Base-by-base conservation (phyloP, 371 early-diverging fungal genomes). In the Haplosporangium sp. region DNA sequence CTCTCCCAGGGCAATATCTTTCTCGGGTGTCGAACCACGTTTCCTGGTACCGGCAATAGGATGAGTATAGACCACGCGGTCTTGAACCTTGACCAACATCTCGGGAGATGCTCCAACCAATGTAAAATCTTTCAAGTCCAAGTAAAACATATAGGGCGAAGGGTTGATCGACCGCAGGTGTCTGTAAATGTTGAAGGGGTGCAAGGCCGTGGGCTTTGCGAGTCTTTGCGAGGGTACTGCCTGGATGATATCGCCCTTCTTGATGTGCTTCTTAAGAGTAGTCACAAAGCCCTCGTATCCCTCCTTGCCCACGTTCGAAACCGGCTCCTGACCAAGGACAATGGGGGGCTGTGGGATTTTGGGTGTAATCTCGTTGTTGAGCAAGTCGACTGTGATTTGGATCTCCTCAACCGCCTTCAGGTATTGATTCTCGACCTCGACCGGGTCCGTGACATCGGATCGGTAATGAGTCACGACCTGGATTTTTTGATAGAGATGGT, bases 91-190 rank as follows among this genome's bases (percentile, higher is more conserved):
- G 65, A 95, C 95, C 59, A 99, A 85, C 94, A 98, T 95, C 82
- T 99, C 99, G 21, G 99, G 99, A 13, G 97, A 97, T 1, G 99
- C 99, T 20, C 99, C 99, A 7, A 98, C 98, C n/a, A 96, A 83
- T 66, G 95, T 95, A 74, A 96, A 97, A 55, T 89, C 95, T 53
- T 92, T 90, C 57, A 95, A 82, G 71, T 97, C 94, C 75, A 98
- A 89, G 72, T 97, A 98, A 81, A 98, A 99, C 96, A 99, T 95
- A 83, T 99, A 99, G n/a, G 99, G 99, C 6, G 97, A 95, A 5
- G 99, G 99, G 75, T 98, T 99, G 51, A 97, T 84, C n/a, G 94
- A 93, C 48, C 99, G 89, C 69, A 99, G 83, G 60, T 95, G 92
- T 55, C 98, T 90, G 83, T 99, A 99, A 12, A 96, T 96, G 76